phyloP scores from a whole-genome alignment of 192 early-diverging fungal genomes.

The Chytriomyces sp. region DNA sequence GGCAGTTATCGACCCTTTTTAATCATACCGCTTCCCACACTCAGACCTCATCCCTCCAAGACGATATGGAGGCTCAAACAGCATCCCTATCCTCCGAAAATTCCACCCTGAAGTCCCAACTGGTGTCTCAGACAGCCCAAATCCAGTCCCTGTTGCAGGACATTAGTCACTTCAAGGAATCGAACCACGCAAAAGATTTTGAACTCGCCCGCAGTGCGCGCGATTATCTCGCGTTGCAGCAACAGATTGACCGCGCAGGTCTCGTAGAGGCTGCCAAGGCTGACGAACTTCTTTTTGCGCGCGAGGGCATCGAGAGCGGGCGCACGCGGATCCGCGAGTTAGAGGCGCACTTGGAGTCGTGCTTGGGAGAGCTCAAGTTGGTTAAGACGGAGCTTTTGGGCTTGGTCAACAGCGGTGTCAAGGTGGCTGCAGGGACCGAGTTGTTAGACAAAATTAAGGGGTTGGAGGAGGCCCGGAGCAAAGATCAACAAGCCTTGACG shows the following conservation, averaged over 20 bases:
- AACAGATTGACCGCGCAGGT: not conserved
- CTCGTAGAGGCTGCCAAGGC: conserved; percentile 3
- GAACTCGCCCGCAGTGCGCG: conserved; percentile 26
- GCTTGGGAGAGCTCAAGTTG: not conserved
- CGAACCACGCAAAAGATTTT: conserved; percentile 26
- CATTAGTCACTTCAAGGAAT: conserved; percentile 11
- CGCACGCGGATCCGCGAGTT: conserved; percentile 4
- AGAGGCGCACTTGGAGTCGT: not conserved
- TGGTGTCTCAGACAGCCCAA: conserved; percentile 19
- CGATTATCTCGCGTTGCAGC: conserved; percentile 21
- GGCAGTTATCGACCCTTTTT: no score
- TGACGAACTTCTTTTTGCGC: conserved; percentile 20
- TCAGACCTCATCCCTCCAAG: not conserved
- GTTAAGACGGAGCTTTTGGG: not conserved
- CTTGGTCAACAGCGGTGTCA: not conserved
- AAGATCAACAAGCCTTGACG: not conserved
- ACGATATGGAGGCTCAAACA: not conserved
- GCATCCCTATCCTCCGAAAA: not conserved
- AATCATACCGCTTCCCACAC: not conserved
- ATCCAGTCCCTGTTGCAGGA: conserved; percentile 18
- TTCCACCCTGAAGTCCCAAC: not conserved
- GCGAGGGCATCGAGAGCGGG: conserved; percentile 16
- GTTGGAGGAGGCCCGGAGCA: not conserved
- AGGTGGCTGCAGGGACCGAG: not conserved
- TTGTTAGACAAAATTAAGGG: not conserved